These are phyloP conservation scores for Lasiodiplodia sp. DNA, from an alignment of 2,329 filamentous ascomycete species.

Conservation along the genomic window DNA sequence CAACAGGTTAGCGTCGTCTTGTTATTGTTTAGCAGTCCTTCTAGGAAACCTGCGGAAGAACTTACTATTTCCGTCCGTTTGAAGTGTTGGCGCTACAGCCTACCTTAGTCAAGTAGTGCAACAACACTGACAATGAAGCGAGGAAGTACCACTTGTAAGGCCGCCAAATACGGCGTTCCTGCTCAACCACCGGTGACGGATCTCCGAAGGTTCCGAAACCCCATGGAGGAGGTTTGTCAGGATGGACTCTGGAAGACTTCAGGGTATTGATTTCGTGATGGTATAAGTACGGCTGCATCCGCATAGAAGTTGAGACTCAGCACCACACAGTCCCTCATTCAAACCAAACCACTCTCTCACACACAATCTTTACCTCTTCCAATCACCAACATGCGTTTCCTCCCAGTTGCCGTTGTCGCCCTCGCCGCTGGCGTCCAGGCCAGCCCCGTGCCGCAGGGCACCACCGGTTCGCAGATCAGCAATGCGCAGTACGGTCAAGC, in stretches of 20 bases:
- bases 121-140: too few species aligned
- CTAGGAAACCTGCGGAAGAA: not conserved
- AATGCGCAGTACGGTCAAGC: not conserved
- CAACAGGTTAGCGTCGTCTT: not conserved
- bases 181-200: not conserved
- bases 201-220: not conserved
- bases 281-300: not conserved
- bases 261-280: too few species aligned
- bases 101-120: too few species aligned
- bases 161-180: not conserved
- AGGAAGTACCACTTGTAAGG: not conserved
- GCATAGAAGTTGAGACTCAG: not conserved
- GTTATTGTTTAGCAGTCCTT: not conserved
- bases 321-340: not conserved
- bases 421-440: not conserved
- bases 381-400: not conserved
- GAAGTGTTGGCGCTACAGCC: too few species aligned
- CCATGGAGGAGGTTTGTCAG: too few species aligned
- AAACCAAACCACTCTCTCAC: not conserved
- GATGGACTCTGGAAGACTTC: not conserved
- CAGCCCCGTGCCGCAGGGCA: not conserved
- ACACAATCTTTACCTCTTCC: not conserved
- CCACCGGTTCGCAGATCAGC: not conserved
- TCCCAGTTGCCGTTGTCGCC: not conserved
- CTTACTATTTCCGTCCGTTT: too few species aligned